Conservation (phyloP, 148 eudicot genomes). For the Rhododendron griersonianum region DNA sequence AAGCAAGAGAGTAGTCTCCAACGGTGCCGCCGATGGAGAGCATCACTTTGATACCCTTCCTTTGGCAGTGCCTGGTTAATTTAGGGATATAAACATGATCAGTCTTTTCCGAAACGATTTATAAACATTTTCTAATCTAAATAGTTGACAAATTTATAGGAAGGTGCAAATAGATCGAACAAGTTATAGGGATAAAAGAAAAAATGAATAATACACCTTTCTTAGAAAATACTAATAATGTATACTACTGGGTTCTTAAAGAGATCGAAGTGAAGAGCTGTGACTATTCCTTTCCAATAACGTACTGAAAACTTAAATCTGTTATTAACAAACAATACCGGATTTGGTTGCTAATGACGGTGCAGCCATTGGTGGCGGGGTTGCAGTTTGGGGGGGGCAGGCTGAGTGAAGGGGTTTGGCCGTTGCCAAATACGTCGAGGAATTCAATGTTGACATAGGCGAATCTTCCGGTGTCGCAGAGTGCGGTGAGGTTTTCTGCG, state of each 20-base stretch:
- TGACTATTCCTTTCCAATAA: too few species aligned
- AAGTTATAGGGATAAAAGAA: too few species aligned
- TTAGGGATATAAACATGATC: background rate
- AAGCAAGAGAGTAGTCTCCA: conserved; percentile 38
- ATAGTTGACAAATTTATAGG: background rate
- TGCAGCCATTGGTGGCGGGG: conserved; percentile 39
- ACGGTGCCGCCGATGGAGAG: conserved; percentile 56
- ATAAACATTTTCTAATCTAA: background rate
- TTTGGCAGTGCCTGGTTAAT: conserved; percentile 25
- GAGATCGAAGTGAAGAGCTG: too few species aligned
- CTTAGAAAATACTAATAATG: background rate
- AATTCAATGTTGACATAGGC: conserved; percentile 51
- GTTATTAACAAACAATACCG: background rate
- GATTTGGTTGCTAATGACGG: conserved; percentile 17
- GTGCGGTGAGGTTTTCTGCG: conserved; percentile 39
- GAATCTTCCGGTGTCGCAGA: conserved; percentile 56
- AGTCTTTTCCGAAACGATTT: background rate
- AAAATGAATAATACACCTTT: too few species aligned
- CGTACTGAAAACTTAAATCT: too few species aligned
- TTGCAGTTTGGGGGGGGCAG: conserved; percentile 54
- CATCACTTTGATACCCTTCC: conserved; percentile 34
- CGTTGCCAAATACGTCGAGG: conserved; percentile 46
- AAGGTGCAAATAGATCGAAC: background rate
- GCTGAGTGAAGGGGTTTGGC: conserved; percentile 55
- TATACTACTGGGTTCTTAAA: too few species aligned